These are phyloP conservation scores for Orbilia blumenaviensis DNA, from an alignment of 2,329 filamentous ascomycete species.

Conservation along the genomic window DNA sequence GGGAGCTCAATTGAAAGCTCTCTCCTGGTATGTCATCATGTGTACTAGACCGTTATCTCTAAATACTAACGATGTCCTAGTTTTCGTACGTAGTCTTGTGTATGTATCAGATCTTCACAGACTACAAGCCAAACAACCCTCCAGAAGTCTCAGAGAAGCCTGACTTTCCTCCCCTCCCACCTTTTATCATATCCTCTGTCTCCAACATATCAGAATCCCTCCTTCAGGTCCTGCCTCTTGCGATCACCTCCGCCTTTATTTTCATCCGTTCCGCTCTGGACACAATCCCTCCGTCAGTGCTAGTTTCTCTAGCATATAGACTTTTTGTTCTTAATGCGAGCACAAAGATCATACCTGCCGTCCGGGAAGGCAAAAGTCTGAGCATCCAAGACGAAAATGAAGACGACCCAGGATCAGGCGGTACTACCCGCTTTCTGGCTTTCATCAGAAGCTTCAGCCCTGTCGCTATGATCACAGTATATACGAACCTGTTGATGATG, in stretches of 20 bases:
- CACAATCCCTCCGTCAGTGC: constrained; percentile 92
- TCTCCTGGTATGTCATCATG: constrained; percentile 66
- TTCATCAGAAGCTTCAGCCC: constrained; percentile 79
- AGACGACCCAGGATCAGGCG: constrained; percentile 82
- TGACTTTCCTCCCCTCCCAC: constrained; percentile 95
- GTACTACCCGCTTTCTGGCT: constrained; percentile 81
- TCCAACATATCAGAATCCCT: constrained; percentile 74
- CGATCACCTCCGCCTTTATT: constrained; percentile 72
- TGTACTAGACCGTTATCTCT: neutral
- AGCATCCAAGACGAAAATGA: constrained; percentile 78
- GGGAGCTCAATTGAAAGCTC: constrained; percentile 96
- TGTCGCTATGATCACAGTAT: constrained; percentile 92
- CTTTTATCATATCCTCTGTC: constrained; percentile 98
- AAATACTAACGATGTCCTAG: constrained; percentile 46
- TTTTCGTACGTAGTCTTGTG: constrained; percentile 99
- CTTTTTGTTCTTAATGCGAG: constrained; percentile 95
- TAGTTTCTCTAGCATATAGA: constrained; percentile 93
- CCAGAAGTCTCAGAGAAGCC: constrained; percentile 70
- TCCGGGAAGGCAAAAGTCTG: constrained; percentile 83
- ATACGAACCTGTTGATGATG: constrained; percentile 93
- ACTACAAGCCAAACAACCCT: constrained; percentile 83
- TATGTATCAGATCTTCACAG: constrained; percentile 98
- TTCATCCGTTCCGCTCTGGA: constrained; percentile 91
- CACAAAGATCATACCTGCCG: constrained; percentile 92
- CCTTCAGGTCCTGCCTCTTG: constrained; percentile 76